Conservation (phyloP, 2,329 filamentous ascomycete species). For the Cladosporium halotolerans region DNA sequence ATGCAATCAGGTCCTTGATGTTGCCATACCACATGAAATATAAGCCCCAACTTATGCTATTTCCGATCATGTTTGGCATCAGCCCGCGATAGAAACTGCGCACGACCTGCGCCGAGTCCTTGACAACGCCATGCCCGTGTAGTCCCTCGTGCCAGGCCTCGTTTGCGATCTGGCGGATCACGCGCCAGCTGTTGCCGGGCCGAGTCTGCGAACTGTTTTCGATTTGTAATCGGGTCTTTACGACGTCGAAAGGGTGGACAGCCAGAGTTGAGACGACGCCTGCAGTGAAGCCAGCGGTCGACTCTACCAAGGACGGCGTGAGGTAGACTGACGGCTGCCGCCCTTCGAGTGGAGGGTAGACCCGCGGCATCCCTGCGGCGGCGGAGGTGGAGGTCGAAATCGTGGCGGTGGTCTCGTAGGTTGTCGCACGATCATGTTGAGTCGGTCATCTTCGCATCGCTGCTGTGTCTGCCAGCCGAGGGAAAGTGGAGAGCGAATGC, state of each 20-base stretch:
- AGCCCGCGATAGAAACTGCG: constrained; percentile 78
- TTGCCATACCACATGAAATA: constrained; percentile 77
- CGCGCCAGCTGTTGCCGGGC: constrained; percentile 22
- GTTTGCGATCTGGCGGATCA: constrained; percentile 24
- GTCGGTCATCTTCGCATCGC: neutral
- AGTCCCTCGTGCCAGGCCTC: constrained; percentile 17
- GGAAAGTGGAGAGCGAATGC: no score
- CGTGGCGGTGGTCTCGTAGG: neutral
- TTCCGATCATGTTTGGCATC: constrained; percentile 84
- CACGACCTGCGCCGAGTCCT: constrained; percentile 13
- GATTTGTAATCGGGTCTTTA: constrained; percentile 87
- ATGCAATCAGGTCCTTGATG: constrained; percentile 49
- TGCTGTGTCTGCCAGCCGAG: neutral
- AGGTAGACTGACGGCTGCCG: constrained; percentile 47
- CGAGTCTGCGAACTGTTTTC: constrained; percentile 19
- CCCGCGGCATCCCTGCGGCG: constrained; percentile 39
- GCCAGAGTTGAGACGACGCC: constrained; percentile 79
- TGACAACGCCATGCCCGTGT: constrained; percentile 2
- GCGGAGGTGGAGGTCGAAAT: constrained; percentile 7
- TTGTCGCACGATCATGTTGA: neutral
- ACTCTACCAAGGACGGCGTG: constrained; percentile 76
- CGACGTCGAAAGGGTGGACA: constrained; percentile 87
- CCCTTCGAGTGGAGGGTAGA: constrained; percentile 43
- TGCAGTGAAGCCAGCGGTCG: constrained; percentile 81
- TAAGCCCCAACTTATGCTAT: constrained; percentile 80